A percentile compares a stretch with the other conserved stretches of the same genome.
phyloP scores from a whole-genome alignment of 768 basidiomycete genomes.

The Trametes meyenii region DNA sequence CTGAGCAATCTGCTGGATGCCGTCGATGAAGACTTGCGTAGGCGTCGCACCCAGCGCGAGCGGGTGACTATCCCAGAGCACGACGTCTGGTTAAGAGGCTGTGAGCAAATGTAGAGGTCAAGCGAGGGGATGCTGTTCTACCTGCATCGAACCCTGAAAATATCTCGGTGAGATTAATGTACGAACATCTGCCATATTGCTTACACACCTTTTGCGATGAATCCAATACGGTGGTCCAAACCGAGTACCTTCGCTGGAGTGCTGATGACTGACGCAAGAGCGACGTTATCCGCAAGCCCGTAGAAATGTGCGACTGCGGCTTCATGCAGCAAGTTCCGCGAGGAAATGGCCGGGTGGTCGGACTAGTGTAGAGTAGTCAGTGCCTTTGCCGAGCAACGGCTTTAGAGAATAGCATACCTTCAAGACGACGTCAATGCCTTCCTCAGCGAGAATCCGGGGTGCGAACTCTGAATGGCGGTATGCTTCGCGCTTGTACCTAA shows the following conservation, averaged over 20 bases:
- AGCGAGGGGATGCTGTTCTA: constrained; percentile 14
- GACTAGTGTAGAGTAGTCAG: constrained; percentile 36
- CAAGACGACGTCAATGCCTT: constrained; percentile 52
- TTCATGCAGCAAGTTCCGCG: constrained; percentile 69
- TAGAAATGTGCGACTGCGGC: constrained; percentile 72
- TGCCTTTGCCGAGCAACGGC: too few species aligned
- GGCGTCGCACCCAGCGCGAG: constrained; percentile 80
- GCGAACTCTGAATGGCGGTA: constrained; percentile 63
- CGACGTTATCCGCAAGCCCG: constrained; percentile 56
- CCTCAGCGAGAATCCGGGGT: constrained; percentile 52
- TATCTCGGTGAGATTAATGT: background rate
- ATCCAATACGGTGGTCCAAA: constrained; percentile 69
- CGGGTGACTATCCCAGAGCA: constrained; percentile 80
- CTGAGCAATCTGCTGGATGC: constrained; percentile 61
- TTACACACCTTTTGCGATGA: constrained; percentile 57
- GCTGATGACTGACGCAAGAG: constrained; percentile 64
- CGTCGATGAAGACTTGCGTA: constrained; percentile 81
- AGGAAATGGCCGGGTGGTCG: constrained; percentile 61
- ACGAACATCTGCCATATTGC: background rate
- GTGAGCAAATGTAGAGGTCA: background rate
- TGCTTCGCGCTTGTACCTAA: constrained; percentile 62
- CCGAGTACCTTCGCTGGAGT: constrained; percentile 67
- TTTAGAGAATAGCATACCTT: constrained; percentile 41
- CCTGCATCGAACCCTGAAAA: constrained; percentile 65
- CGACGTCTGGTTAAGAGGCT: constrained; percentile 38